Percentiles rank a stretch among this genome's conserved stretches.
Evolutionary conservation across 31 red algal species (phyloP).

Genomic region (Porphyra umbilicalis): DNA sequence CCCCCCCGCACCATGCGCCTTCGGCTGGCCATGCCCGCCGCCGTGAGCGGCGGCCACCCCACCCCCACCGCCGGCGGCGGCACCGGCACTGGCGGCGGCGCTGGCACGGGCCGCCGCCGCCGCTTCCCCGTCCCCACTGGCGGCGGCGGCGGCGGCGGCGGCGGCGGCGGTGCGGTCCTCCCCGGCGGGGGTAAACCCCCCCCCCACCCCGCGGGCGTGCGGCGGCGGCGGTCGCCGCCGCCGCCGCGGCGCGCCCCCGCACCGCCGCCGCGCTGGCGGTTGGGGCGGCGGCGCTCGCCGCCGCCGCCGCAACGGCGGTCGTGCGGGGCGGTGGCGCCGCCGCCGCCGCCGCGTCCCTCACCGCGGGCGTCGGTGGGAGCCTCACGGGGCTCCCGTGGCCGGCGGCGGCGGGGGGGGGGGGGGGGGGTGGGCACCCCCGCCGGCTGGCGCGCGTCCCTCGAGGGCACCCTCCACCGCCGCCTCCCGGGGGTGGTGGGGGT

Average conservation of each 20-base stretch:
- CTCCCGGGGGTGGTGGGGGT: not conserved
- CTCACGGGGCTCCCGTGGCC: not conserved
- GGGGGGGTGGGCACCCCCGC: not conserved
- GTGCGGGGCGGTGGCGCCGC: not conserved
- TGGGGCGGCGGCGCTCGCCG: not conserved
- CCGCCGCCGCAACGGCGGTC: not conserved
- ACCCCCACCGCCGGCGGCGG: not conserved
- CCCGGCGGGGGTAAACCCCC: too few relatives aligned
- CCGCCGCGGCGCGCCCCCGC: not conserved
- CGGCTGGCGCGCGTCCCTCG: not conserved
- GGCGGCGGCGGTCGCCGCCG: not conserved
- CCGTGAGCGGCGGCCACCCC: not conserved
- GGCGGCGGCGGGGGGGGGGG: not conserved
- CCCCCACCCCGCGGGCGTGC: not conserved
- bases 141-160: not conserved
- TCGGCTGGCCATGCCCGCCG: not conserved
- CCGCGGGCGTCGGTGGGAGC: not conserved
- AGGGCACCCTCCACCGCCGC: not conserved
- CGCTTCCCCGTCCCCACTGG: not conserved
- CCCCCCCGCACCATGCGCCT: not conserved
- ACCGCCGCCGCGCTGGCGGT: not conserved
- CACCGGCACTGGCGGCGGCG: too few relatives aligned
- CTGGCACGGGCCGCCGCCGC: not conserved
- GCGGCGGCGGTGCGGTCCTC: too few relatives aligned
- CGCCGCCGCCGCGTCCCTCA: not conserved